phyloP scores from a whole-genome alignment of 192 early-diverging fungal species.

The Podochytrium sp. region DNA sequence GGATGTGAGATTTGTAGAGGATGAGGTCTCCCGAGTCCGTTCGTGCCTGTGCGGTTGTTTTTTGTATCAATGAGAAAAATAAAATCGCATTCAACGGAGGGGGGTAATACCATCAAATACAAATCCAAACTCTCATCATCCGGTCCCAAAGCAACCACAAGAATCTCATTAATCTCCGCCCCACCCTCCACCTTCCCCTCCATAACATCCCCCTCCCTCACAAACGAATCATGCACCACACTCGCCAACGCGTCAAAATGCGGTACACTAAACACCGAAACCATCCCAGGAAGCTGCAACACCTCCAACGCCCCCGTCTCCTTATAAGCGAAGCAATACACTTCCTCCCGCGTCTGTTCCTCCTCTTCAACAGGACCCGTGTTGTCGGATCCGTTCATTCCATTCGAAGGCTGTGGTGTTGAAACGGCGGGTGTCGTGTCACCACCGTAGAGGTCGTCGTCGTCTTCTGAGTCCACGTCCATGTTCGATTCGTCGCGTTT shows the following conservation, averaged over 20 bases:
- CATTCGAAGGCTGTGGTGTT: not conserved
- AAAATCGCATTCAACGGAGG: slow-evolving; percentile 2
- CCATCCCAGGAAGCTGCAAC: slow-evolving; percentile 46
- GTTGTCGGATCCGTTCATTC: not conserved
- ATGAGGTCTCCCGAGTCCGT: slow-evolving; percentile 69
- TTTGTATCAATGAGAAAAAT: not conserved
- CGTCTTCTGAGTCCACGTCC: slow-evolving; percentile 55
- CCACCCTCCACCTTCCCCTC: slow-evolving; percentile 4
- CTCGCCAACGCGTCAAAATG: slow-evolving; percentile 33
- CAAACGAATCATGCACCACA: slow-evolving; percentile 16
- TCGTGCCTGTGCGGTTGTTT: slow-evolving; percentile 53
- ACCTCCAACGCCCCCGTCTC: slow-evolving; percentile 69
- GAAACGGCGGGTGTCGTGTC: not conserved
- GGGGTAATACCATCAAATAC: slow-evolving; percentile 80
- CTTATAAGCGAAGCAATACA: slow-evolving; percentile 70
- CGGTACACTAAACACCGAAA: slow-evolving; percentile 33
- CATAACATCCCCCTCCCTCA: no score
- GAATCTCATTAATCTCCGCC: slow-evolving; percentile 70
- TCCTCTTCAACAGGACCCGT: not conserved
- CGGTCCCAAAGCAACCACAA: slow-evolving; percentile 68
- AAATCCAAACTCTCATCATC: slow-evolving; percentile 50
- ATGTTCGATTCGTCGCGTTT: slow-evolving; percentile 29
- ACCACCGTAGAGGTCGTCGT: slow-evolving; percentile 55
- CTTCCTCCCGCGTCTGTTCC: not conserved
- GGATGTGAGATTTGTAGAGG: slow-evolving; percentile 70